phyloP scores from a whole-genome alignment of 805 yeast species.

The Cyberlindnera euphorbiae region DNA sequence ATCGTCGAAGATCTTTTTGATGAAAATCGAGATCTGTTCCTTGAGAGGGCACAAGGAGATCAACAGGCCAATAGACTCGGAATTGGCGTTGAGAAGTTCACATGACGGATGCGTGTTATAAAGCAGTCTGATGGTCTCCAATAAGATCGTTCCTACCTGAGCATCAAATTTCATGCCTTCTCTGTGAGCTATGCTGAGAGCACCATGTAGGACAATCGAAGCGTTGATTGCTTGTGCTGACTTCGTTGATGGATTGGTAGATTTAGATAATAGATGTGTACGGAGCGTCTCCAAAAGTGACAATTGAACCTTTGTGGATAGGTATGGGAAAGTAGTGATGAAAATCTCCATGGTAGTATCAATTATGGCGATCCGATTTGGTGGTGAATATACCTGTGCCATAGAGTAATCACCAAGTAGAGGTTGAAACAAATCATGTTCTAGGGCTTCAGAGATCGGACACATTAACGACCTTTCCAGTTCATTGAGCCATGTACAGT shows the following conservation, averaged over 20 bases:
- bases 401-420: conserved; percentile 31
- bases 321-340: conserved; percentile 60
- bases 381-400: conserved; percentile 33
- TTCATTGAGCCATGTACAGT: conserved; percentile 31
- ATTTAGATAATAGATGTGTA: conserved; percentile 43
- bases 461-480: conserved; percentile 30
- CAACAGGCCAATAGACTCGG: conserved; percentile 56
- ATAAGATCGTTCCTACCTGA: conserved; percentile 38
- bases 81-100: conserved; percentile 41
- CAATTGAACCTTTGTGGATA: conserved; percentile 76
- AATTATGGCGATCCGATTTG: conserved; percentile 49
- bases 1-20: conserved; percentile 62
- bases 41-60: conserved; percentile 33
- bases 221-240: conserved; percentile 57
- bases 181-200: conserved; percentile 26
- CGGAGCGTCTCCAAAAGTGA: conserved; percentile 82
- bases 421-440: conserved; percentile 36
- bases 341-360: conserved; percentile 78
- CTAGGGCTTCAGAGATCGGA: conserved; percentile 37
- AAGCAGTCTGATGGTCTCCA: conserved; percentile 44
- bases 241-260: conserved; percentile 29
- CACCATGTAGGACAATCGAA: conserved; percentile 58
- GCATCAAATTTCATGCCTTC: conserved; percentile 26
- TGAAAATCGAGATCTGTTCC: conserved; percentile 46
- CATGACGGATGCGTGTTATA: conserved; percentile 16